Evolutionary conservation across 495 filamentous ascomycete species (phyloP), one percentile per base, ranked within the genome.

Genomic region (Xylaria longipes): DNA sequence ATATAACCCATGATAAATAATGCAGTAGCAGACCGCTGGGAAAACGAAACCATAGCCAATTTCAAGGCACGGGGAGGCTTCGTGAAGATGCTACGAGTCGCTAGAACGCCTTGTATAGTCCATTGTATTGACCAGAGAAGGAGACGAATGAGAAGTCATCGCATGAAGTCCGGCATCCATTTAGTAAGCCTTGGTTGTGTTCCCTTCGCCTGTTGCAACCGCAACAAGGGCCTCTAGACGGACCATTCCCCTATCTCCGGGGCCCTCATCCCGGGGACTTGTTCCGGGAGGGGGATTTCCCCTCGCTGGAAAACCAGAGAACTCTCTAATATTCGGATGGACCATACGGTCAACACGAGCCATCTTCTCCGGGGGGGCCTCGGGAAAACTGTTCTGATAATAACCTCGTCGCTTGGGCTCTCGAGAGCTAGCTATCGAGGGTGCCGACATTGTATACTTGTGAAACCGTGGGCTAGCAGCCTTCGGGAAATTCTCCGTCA

Each of bases 191-290:
- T 88, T 81, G 0, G 87, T 84, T 25, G 85, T 86, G 56, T 91
- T 89, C 54, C 92, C 90, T 77, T 97, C 92, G 70, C 91, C 93
- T 3, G 94, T 96, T 11, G 94, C 94, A 67, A 96, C 94, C 3
- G 94, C 94, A 33, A 97, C 94, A 39, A 97, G 87, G 20, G 93
- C 93, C 70, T 97, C 92, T 29, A 97, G 82, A 17, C 92, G 85
- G 65, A 88, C 86, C 89, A 95, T 82, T 67, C 81, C 72, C 63
- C 75, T 50, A 33, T 79, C 73, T 71, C 81, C 75, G 72, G 70
- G 45, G 71, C 77, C 50, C 64, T 79, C 65, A 73, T 82, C 80
- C 75, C 78, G 75, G 20, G 72, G 48, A 2, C 31, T 48, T 29
- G 64, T 43, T 8, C 64, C 35, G 12, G 73, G 71, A 46, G 70